Percentiles rank a stretch among this genome's conserved stretches.
Evolutionary conservation across 805 yeast species (phyloP).

Genomic region (Yarrowia divulgata): DNA sequence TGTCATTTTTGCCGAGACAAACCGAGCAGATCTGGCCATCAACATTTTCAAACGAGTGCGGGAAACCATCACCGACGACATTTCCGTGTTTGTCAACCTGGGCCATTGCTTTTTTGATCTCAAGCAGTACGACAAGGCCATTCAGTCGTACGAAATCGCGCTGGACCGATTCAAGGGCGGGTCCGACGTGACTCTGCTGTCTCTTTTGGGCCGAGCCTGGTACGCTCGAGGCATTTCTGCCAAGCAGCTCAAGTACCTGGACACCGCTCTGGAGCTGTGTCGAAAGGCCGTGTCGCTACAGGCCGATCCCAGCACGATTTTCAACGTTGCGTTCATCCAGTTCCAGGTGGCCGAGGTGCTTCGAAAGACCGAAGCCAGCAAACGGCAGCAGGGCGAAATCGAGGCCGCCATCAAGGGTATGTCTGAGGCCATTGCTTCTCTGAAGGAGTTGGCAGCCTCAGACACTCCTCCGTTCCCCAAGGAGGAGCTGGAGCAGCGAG

Average conservation of each 20-base stretch:
- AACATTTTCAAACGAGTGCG: constrained; percentile 87
- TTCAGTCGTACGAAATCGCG: constrained; percentile 86
- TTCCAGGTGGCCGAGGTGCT: constrained; percentile 87
- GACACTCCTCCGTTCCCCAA: constrained; percentile 77
- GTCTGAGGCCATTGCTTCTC: constrained; percentile 63
- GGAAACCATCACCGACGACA: constrained; percentile 80
- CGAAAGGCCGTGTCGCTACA: constrained; percentile 60
- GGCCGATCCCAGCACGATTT: constrained; percentile 60
- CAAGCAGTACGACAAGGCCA: constrained; percentile 82
- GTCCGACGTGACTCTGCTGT: constrained; percentile 69
- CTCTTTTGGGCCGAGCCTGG: constrained; percentile 89
- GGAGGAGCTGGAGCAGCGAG: constrained; percentile 82
- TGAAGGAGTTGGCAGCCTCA: constrained; percentile 66
- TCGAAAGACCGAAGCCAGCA: constrained; percentile 64
- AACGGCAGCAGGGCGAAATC: constrained; percentile 70
- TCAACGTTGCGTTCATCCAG: constrained; percentile 82
- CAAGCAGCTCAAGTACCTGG: constrained; percentile 65
- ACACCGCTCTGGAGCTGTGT: constrained; percentile 68
- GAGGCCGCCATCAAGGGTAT: constrained; percentile 63
- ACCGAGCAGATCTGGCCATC: constrained; percentile 70
- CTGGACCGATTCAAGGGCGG: constrained; percentile 65
- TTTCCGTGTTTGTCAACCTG: constrained; percentile 80
- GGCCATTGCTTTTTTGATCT: constrained; percentile 88
- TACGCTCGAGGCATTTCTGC: constrained; percentile 75
- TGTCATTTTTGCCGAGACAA: constrained; percentile 86